Conservation (phyloP, 2,329 filamentous ascomycete genomes). For the Plenodomus lindquistii region DNA sequence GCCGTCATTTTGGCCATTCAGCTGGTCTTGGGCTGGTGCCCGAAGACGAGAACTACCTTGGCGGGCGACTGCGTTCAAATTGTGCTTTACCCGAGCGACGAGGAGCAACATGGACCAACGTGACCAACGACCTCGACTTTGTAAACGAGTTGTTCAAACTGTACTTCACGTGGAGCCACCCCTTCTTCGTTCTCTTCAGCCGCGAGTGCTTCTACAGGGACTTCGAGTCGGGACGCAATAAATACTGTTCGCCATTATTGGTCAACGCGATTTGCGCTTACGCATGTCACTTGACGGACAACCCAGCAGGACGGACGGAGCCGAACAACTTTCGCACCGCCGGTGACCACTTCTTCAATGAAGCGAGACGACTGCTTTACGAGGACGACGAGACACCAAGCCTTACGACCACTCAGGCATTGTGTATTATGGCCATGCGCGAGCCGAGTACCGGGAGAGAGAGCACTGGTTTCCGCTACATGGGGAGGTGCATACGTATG, state of each 20-base stretch:
- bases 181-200: conserved; percentile 73
- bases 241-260: conserved; percentile 70
- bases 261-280: conserved; percentile 68
- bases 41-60: conserved; percentile 39
- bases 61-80: conserved; percentile 16
- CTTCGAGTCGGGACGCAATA: conserved; percentile 62
- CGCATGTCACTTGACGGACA: conserved; percentile 70
- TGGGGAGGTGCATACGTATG: conserved; percentile 72
- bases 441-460: conserved; percentile 74
- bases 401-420: conserved; percentile 72
- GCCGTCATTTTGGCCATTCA: conserved; percentile 44
- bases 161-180: conserved; percentile 74
- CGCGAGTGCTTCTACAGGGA: conserved; percentile 72
- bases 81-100: conserved; percentile 16
- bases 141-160: conserved; percentile 67
- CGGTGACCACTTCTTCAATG: conserved; percentile 75
- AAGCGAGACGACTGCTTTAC: conserved; percentile 65
- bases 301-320: conserved; percentile 65
- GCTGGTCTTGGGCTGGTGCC: conserved; percentile 43
- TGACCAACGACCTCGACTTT: conserved; percentile 62
- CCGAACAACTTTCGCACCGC: conserved; percentile 66
- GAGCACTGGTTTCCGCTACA: conserved; percentile 73
- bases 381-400: conserved; percentile 59
- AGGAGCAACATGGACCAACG: conserved; percentile 59
- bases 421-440: conserved; percentile 75